phyloP scores from a whole-genome alignment of 1,284 basidiomycete species.

The Heimioporus punctisporus region DNA sequence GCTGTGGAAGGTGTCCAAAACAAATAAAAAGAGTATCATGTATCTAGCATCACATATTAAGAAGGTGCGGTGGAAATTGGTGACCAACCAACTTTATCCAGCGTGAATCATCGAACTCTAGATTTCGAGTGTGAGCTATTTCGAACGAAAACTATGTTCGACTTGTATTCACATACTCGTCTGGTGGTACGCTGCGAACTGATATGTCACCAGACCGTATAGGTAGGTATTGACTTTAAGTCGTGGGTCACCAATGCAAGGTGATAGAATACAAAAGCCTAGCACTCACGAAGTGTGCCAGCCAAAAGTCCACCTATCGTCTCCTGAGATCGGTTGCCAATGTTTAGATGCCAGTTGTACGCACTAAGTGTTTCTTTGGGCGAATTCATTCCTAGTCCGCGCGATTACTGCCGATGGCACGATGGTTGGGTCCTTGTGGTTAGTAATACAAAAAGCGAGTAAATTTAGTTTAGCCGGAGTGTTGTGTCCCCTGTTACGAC shows the following conservation, averaged over 20 bases:
- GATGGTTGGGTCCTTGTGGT: no score
- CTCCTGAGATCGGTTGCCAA: no score
- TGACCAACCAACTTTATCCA: conserved; percentile 12
- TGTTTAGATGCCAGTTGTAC: no score
- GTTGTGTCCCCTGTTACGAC: no score
- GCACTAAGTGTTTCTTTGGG: no score
- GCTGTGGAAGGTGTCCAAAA: background rate
- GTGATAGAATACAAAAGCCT: no score
- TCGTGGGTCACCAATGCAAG: background rate
- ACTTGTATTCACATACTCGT: conserved; percentile 35
- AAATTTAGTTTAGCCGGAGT: no score
- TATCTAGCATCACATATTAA: conserved; percentile 23
- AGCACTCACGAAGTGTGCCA: no score
- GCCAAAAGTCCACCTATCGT: no score
- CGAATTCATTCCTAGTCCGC: no score
- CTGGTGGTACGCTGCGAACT: conserved; percentile 46
- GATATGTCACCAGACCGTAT: conserved; percentile 51
- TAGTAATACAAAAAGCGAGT: no score
- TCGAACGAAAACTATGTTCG: background rate
- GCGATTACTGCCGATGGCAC: no score
- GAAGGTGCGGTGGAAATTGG: background rate
- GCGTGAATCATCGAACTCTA: conserved; percentile 47
- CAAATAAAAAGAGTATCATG: conserved; percentile 21
- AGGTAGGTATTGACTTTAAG: conserved; percentile 50
- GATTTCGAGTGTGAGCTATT: background rate